A percentile compares a stretch with the other conserved stretches of the same genome.
phyloP scores from a whole-genome alignment of 495 filamentous ascomycete genomes.

The Neurospora sp. region DNA sequence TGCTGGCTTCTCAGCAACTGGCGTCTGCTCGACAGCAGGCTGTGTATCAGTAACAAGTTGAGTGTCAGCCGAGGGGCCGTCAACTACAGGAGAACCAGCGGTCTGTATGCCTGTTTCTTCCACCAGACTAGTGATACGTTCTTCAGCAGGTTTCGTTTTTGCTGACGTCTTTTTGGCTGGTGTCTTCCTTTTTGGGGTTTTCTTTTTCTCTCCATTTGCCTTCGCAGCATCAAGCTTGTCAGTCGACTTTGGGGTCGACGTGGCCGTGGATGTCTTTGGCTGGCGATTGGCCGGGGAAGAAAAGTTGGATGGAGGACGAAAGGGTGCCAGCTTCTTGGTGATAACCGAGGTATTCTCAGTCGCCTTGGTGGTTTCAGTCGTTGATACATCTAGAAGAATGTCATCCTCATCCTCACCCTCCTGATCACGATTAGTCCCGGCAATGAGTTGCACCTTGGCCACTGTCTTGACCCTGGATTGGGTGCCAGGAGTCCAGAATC shows the following conservation, averaged over 20 bases:
- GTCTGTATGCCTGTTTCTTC: not conserved
- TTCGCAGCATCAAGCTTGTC: not conserved
- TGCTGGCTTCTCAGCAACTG: not conserved
- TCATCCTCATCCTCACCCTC: constrained; percentile 20
- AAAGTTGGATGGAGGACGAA: not conserved
- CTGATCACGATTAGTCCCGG: constrained; percentile 1
- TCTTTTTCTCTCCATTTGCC: not conserved
- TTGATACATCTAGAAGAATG: constrained; percentile 13
- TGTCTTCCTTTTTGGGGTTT: not conserved
- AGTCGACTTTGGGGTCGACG: not conserved
- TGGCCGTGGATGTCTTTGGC: not conserved
- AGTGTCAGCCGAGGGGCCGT: not conserved
- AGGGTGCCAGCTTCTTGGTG: not conserved
- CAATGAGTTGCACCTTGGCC: constrained; percentile 5
- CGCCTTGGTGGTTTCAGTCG: not conserved
- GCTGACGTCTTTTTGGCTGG: not conserved
- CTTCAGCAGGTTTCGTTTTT: not conserved
- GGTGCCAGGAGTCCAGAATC: not conserved
- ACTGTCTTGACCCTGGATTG: not conserved
- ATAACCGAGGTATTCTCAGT: not conserved
- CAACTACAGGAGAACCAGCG: not conserved
- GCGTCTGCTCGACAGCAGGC: not conserved
- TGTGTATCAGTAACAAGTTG: not conserved
- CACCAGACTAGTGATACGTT: not conserved
- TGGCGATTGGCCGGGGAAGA: not conserved